Evolutionary conservation across 2,329 filamentous ascomycete genomes (phyloP).

Genomic region (Dactylellina leptospora): DNA sequence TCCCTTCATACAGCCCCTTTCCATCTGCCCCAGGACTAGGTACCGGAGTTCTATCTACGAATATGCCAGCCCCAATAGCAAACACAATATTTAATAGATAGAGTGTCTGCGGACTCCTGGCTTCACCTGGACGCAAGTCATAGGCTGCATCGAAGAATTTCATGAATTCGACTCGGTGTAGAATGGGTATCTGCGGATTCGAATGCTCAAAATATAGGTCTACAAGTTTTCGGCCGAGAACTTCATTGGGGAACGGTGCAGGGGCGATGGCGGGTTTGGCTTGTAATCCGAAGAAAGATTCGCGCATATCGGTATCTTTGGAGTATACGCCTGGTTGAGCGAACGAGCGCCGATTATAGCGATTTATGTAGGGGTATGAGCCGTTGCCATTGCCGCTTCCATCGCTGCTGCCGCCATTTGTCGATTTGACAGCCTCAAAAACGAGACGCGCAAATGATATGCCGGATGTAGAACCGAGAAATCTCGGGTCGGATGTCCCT

Average conservation of each 20-base stretch:
- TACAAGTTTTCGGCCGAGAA: conserved; percentile 76
- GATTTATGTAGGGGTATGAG: conserved; percentile 61
- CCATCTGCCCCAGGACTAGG: conserved; percentile 54
- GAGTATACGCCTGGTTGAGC: conserved; percentile 60
- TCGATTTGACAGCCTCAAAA: conserved; percentile 86
- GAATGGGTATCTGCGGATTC: conserved; percentile 92
- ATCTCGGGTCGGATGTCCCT: conserved; percentile 72
- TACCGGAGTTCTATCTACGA: conserved; percentile 68
- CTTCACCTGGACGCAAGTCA: conserved; percentile 67
- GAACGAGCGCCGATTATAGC: conserved; percentile 58
- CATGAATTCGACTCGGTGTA: conserved; percentile 90
- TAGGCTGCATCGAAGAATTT: conserved; percentile 85
- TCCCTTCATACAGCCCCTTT: conserved; percentile 26
- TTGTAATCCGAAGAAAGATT: conserved; percentile 96
- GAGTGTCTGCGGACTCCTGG: conserved; percentile 71
- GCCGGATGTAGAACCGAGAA: conserved; percentile 83
- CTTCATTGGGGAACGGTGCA: conserved; percentile 81
- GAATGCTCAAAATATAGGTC: conserved; percentile 93
- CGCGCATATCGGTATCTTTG: conserved; percentile 82
- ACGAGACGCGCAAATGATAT: conserved; percentile 95
- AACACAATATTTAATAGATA: conserved; percentile 98
- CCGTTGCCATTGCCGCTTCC: conserved; percentile 36
- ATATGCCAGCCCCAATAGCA: conserved; percentile 92
- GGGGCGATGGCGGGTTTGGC: conserved; percentile 87
- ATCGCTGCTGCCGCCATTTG: conserved; percentile 39